Base-by-base conservation (phyloP, 305 asterid genomes). In the Solanum hybrid region DNA sequence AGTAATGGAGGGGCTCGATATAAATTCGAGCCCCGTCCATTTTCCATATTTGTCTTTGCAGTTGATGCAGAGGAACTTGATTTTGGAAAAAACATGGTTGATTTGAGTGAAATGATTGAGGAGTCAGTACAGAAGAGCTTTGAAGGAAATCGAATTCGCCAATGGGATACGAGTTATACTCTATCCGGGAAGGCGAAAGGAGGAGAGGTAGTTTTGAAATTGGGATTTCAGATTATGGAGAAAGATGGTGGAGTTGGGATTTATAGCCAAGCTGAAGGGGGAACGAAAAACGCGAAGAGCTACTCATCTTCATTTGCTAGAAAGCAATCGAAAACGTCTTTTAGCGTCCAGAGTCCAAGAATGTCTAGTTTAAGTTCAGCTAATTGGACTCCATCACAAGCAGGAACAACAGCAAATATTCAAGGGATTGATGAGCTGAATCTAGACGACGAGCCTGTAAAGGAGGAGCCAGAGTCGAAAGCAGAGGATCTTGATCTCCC, bases 181-280 rank as follows among this genome's bases (percentile, higher is more conserved):
- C 94, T 96, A 7, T 89, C 92, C 0, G 98, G 98, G 6, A 96
- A 96, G 89, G 99, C 99, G 11, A 94, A 93, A 87, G 99, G 98
- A 1, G 99, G 99, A 22, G 96, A 96, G 90, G 95, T 96, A 38
- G 94, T 95, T 26, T 88, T 96, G 90, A 96, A 96, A 90, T 89
- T 96, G 57, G 98, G 99, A 17, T 96, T 96, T 90, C 99, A 96
- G 91, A 96, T 96, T 17, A 96, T 96, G 99, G 99, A 96, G 93
- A 96, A 96, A 76, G 99, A 96, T 91, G 99, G 98, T 17, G 98
- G 96, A 2, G 83, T 92, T 51, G 98, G 98, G 86, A 94, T 96
- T 36, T 96, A 95, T 15, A 93, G 92, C 32, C 88, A 57, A 75
- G 91, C 92, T 2, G 96, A 94, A 39, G 96, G 98, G 12, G 93